Evolutionary conservation across 305 asterid genomes (phyloP).

Genomic region (Solanum hybrid): DNA sequence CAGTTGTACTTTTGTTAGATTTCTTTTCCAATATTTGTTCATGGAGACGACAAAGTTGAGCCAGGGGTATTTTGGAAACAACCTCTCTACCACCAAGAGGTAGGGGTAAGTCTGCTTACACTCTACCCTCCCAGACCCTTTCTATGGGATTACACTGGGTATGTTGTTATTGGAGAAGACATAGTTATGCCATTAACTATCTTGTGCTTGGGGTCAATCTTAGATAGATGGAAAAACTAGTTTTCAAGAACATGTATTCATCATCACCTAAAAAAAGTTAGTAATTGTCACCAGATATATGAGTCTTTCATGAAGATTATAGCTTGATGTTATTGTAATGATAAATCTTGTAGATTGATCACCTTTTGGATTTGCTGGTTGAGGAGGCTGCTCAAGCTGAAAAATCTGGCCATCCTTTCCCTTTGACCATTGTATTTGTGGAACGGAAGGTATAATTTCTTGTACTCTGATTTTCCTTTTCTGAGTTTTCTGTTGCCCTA

Average conservation of each 20-base stretch:
- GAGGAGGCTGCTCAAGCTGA: constrained; percentile 78
- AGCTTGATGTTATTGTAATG: not conserved
- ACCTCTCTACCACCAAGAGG: not conserved
- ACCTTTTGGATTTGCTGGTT: constrained; percentile 72
- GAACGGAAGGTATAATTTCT: constrained; percentile 65
- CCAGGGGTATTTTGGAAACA: not conserved
- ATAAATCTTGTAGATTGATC: constrained; percentile 61
- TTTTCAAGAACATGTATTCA: not conserved
- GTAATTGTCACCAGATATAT: not conserved
- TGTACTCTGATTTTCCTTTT: not conserved
- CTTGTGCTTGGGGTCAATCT: constrained; percentile 1
- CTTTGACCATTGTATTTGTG: constrained; percentile 90
- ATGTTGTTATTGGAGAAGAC: not conserved
- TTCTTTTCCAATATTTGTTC: constrained; percentile 1
- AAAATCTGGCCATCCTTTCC: constrained; percentile 51
- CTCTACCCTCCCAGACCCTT: not conserved
- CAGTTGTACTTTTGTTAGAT: not conserved
- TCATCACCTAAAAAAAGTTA: not conserved
- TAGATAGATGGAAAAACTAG: not conserved
- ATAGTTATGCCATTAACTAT: not conserved
- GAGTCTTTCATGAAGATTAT: not conserved
- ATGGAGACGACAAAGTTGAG: not conserved
- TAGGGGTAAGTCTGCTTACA: not conserved
- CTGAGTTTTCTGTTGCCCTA: not conserved
- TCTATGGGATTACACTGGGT: not conserved